Base-by-base conservation (phyloP, 2,329 filamentous ascomycete genomes). In the Akanthomyces lecanii region DNA sequence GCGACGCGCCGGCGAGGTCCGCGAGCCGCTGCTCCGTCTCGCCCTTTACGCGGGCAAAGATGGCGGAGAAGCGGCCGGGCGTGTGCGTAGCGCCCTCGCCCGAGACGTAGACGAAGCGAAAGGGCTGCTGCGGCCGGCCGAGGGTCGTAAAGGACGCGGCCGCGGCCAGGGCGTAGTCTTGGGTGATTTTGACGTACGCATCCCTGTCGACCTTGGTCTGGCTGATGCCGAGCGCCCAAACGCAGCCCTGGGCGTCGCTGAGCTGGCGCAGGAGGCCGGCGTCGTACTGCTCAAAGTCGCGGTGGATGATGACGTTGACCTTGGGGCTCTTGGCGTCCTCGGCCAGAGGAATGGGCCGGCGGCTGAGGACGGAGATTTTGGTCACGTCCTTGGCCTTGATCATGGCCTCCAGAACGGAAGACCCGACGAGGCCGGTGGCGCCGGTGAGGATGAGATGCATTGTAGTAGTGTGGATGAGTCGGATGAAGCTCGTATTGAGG, bases 201-300 rank as follows among this genome's bases (percentile, higher is more conserved):
- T 88, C 84, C 65, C 83, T 85, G 63, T 71, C 71, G 8, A 90
- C 87, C 47, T 81, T 75, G 12, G 73, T 84, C 69, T 87, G 82
- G 65, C 83, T 86, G 54, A 87, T 85, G 0, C 90, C 89, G 52
- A 89, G 78, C 0, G 90, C 89, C 90, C 90, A 93, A 1, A 92
- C 86, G 64, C 86, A 89, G 2, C 86, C 89, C 8, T 82, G 76
- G 0, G 89, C 89, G 25, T 84, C 89, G 59, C 81, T 78, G 0
- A 93, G 77, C 70, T 87, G 78, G 28, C 74, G 66, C 11, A 92
- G 78, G 2, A 91, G 67, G 0, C 78, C 77, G 0, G 80, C 68
- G 42, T 83, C 80, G 71, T 91, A 92, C 1, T 72, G 77, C 14
- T 76, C 73, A 69, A 89, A 92, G 72, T 92, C 87, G 18, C 82